These are phyloP conservation scores for Ceratopteris richardii DNA, from an alignment of 75 land plant genomes.

Conservation along the genomic window DNA sequence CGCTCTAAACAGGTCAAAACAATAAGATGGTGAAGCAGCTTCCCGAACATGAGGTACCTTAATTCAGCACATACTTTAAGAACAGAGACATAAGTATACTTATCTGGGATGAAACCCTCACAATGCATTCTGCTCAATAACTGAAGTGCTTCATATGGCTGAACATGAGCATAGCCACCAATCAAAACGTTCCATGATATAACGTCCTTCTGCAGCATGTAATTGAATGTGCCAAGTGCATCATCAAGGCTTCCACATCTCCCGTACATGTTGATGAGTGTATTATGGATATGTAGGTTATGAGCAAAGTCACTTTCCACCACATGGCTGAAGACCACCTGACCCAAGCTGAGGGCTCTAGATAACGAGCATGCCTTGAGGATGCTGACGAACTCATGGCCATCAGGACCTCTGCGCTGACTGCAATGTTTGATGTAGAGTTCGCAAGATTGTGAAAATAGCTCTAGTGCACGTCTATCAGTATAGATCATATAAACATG, in stretches of 20 bases:
- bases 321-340: constrained; percentile 26
- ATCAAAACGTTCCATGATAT: constrained; percentile 44
- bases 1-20: constrained; percentile 25
- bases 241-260: constrained; percentile 34
- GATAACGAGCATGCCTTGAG: constrained; percentile 18
- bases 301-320: constrained; percentile 20
- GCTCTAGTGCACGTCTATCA: no score
- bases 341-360: constrained; percentile 14
- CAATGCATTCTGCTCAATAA: constrained; percentile 41
- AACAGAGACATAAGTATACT: constrained; percentile 32
- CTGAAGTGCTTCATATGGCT: constrained; percentile 21
- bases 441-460: no score
- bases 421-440: no score
- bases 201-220: constrained; percentile 3
- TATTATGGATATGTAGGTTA: constrained; percentile 26
- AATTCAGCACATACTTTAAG: constrained; percentile 30
- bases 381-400: constrained; percentile 27
- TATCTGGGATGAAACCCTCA: constrained; percentile 21
- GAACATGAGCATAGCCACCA: constrained; percentile 51
- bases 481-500: no score
- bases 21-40: constrained; percentile 32
- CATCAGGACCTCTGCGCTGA: constrained; percentile 8
- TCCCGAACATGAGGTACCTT: constrained; percentile 21
- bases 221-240: constrained; percentile 6
- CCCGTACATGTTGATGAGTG: constrained; percentile 42